phyloP scores from a whole-genome alignment of 306 rosid species.

The Coriaria nepalensis region DNA sequence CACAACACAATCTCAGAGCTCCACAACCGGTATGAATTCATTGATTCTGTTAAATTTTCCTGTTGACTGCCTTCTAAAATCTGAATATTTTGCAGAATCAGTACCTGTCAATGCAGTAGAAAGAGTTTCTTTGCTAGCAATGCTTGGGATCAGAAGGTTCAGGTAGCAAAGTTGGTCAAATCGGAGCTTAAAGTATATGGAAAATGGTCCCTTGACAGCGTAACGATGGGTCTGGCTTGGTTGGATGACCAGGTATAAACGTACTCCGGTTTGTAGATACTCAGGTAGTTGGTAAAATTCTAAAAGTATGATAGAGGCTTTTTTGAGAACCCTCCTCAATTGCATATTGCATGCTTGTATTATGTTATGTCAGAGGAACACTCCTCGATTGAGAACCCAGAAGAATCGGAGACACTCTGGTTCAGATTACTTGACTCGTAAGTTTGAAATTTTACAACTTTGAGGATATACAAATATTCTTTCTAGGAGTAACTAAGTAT shows the following conservation, averaged over 20 bases:
- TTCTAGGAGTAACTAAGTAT: too few relatives aligned
- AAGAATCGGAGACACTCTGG: slow-evolving; percentile 93
- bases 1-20: slow-evolving; percentile 31
- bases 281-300: not conserved
- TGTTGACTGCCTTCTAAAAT: slow-evolving; percentile 12
- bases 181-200: slow-evolving; percentile 71
- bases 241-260: slow-evolving; percentile 74
- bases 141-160: slow-evolving; percentile 94
- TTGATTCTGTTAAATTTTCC: slow-evolving; percentile 10
- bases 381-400: slow-evolving; percentile 90
- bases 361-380: slow-evolving; percentile 90
- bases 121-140: slow-evolving; percentile 82
- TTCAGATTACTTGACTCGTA: slow-evolving; percentile 91
- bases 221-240: slow-evolving; percentile 89
- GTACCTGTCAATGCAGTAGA: slow-evolving; percentile 41
- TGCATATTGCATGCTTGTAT: slow-evolving; percentile 77
- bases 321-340: too few relatives aligned
- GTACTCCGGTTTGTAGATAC: too few relatives aligned
- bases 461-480: too few relatives aligned
- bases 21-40: slow-evolving; percentile 34
- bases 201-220: slow-evolving; percentile 81
- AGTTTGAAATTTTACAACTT: slow-evolving; percentile 20
- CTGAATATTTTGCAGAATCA: slow-evolving; percentile 37
- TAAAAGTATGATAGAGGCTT: not conserved
- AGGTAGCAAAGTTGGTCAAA: slow-evolving; percentile 81